Percentiles rank a stretch among this genome's conserved stretches.
Evolutionary conservation across 257 asterid genomes (phyloP).

Genomic region (Schizonepeta tenuifolia): DNA sequence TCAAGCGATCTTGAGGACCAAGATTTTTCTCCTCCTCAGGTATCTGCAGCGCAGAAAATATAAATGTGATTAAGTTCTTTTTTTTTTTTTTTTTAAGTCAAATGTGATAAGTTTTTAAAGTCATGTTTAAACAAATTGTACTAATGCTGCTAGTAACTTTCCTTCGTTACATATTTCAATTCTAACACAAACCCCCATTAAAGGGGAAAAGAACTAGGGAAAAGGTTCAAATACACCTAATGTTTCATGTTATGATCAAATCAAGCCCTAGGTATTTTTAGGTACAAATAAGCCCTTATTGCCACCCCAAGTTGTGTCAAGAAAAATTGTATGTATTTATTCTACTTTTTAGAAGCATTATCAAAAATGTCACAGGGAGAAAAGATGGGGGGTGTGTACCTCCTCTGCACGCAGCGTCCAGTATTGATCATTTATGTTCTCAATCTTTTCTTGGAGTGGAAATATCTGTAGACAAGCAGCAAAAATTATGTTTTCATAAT

Average conservation of each 20-base stretch:
- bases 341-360: too few species aligned
- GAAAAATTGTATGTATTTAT: too few species aligned
- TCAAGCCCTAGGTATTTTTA: not conserved
- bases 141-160: not conserved
- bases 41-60: constrained; percentile 46
- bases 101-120: not conserved
- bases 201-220: not conserved
- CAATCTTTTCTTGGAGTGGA: constrained; percentile 75
- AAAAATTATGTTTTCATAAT: constrained; percentile 5
- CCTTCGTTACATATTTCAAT: not conserved
- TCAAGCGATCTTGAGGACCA: constrained; percentile 60
- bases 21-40: constrained; percentile 75
- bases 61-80: not conserved
- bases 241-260: not conserved
- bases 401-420: constrained; percentile 92
- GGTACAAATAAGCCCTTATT: not conserved
- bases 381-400: constrained; percentile 41
- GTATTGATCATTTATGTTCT: constrained; percentile 85
- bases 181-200: not conserved
- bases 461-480: constrained; percentile 57
- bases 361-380: not conserved
- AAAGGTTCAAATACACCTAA: not conserved
- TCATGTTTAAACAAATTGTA: not conserved
- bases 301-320: too few species aligned
- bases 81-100: too few species aligned